phyloP scores from a whole-genome alignment of 2,329 filamentous ascomycete genomes.

The Pyrenochaeta sp. region DNA sequence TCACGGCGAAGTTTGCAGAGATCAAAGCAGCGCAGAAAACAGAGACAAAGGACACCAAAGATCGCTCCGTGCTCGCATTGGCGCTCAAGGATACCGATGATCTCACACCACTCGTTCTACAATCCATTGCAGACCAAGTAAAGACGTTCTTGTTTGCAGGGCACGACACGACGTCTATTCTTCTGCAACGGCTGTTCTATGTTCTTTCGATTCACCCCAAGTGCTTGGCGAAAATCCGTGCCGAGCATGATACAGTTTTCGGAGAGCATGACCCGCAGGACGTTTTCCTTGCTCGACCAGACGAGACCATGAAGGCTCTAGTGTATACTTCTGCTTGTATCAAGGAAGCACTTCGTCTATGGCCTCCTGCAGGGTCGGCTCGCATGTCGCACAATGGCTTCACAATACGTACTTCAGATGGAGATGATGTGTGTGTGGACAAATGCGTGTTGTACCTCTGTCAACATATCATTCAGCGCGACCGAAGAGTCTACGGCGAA shows the following conservation, averaged over 20 bases:
- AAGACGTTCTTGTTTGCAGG: slow-evolving; percentile 58
- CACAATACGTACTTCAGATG: slow-evolving; percentile 51
- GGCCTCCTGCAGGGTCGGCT: slow-evolving; percentile 58
- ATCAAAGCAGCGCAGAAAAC: slow-evolving; percentile 26
- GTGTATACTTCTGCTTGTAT: slow-evolving; percentile 62
- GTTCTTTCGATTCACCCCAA: slow-evolving; percentile 39
- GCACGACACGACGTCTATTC: slow-evolving; percentile 54
- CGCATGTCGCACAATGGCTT: slow-evolving; percentile 51
- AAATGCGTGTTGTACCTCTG: slow-evolving; percentile 55
- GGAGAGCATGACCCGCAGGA: slow-evolving; percentile 53
- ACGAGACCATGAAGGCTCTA: slow-evolving; percentile 58
- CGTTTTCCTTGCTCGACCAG: slow-evolving; percentile 52
- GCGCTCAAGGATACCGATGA: slow-evolving; percentile 35
- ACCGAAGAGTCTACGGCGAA: slow-evolving; percentile 41
- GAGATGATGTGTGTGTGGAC: slow-evolving; percentile 54
- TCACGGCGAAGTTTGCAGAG: slow-evolving; percentile 32
- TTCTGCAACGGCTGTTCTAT: slow-evolving; percentile 43
- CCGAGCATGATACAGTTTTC: slow-evolving; percentile 63
- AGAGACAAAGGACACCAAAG: slow-evolving; percentile 24
- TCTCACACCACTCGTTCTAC: slow-evolving; percentile 47
- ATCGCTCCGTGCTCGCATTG: slow-evolving; percentile 46
- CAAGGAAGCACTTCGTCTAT: slow-evolving; percentile 63
- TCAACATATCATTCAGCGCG: slow-evolving; percentile 50
- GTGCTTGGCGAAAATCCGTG: slow-evolving; percentile 43
- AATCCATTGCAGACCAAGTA: slow-evolving; percentile 48